Percentiles rank a stretch among this genome's conserved stretches.
Conservation (phyloP, 2,329 filamentous ascomycete genomes). For the Calonectria naviculata region DNA sequence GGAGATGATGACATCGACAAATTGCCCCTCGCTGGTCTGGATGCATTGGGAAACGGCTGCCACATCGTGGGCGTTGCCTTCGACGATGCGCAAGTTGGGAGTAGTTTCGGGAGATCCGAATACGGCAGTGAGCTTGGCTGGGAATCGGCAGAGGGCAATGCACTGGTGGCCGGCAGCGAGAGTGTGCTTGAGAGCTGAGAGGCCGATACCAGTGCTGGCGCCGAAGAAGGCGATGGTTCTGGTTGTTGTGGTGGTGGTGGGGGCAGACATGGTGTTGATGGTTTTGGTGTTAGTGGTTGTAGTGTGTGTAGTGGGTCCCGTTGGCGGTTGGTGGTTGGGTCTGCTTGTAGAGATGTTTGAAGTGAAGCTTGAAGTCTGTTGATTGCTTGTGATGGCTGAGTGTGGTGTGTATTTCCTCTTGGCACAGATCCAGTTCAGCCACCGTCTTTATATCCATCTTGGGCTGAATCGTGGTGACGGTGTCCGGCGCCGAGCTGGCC, state of each 20-base stretch:
- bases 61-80: conserved; percentile 60
- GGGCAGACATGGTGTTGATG: neutral
- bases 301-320: neutral
- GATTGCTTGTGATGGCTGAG: neutral
- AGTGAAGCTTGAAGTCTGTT: too few relatives aligned
- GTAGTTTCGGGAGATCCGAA: conserved; percentile 42
- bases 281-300: too few relatives aligned
- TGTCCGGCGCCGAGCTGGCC: neutral
- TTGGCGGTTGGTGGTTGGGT: neutral
- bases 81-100: conserved; percentile 55
- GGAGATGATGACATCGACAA: conserved; percentile 59
- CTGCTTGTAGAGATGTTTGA: neutral
- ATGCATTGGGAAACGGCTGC: conserved; percentile 51
- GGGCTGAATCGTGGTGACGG: neutral
- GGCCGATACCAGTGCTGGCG: conserved; percentile 61
- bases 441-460: neutral
- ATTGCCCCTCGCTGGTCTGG: conserved; percentile 35
- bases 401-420: neutral
- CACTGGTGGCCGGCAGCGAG: conserved; percentile 56
- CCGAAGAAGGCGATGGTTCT: conserved; percentile 64
- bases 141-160: conserved; percentile 52
- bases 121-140: conserved; percentile 56
- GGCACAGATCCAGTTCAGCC: neutral
- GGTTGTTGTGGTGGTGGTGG: conserved; percentile 17
- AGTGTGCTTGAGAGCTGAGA: conserved; percentile 56